phyloP scores from a whole-genome alignment of 164 flowering plant species.

The Cinnamomum chago region DNA sequence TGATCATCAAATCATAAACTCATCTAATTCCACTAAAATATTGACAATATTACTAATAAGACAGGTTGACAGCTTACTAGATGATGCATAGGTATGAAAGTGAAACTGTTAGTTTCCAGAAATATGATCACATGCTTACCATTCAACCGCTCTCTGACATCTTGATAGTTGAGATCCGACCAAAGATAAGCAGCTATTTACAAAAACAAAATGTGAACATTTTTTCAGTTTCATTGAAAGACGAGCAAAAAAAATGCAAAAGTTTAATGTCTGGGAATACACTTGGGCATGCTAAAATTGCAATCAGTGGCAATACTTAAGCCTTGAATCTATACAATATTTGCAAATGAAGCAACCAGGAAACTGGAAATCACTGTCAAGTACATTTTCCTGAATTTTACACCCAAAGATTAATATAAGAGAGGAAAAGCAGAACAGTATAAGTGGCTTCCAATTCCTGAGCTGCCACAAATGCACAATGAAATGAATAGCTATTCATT shows the following conservation, averaged over 20 bases:
- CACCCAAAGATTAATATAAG: not conserved
- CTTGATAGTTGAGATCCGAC: constrained; percentile 89
- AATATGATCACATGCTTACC: constrained; percentile 35
- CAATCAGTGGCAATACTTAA: not conserved
- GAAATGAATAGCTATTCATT: no score
- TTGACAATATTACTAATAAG: not conserved
- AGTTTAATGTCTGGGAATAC: not conserved
- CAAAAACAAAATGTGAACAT: constrained; percentile 11
- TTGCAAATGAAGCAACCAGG: no score
- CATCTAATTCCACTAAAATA: not conserved
- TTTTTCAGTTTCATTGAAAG: not conserved
- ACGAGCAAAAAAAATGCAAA: not conserved
- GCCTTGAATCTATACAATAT: not conserved
- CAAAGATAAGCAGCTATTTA: constrained; percentile 71
- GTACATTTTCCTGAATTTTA: no score
- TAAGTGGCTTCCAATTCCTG: no score
- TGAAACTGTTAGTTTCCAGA: not conserved
- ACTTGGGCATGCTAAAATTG: not conserved
- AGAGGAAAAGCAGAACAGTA: no score
- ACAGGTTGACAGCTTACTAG: not conserved
- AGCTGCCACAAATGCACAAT: no score
- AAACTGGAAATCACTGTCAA: no score
- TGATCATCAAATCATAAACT: not conserved
- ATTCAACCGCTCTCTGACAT: constrained; percentile 63
- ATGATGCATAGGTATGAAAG: not conserved